Evolutionary conservation across 768 basidiomycete species (phyloP).

Genomic region (Scleroderma citrinum): DNA sequence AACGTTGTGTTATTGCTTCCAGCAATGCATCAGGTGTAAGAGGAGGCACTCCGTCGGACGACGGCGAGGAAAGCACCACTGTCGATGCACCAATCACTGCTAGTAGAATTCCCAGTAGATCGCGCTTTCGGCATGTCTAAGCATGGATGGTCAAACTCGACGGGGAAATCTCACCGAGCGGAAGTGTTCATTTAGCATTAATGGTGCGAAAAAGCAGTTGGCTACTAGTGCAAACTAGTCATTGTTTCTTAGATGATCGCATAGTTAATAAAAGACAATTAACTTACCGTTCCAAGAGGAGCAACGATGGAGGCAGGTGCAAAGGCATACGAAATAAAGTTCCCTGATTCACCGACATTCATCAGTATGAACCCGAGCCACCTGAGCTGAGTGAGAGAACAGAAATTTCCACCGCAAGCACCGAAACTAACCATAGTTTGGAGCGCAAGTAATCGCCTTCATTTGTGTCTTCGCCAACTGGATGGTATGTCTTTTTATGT

Average conservation of each 20-base stretch:
- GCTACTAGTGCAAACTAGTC: slow-evolving; percentile 83
- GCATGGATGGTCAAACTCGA: slow-evolving; percentile 3
- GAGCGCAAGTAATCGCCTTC: slow-evolving; percentile 80
- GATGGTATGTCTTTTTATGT: slow-evolving; percentile 10
- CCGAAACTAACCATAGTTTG: slow-evolving; percentile 62
- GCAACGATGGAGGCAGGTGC: slow-evolving; percentile 93
- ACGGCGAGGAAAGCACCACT: slow-evolving; percentile 79
- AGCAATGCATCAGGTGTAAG: slow-evolving; percentile 65
- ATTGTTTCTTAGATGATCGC: neutral
- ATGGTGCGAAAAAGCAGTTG: slow-evolving; percentile 90
- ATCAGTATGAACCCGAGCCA: slow-evolving; percentile 87
- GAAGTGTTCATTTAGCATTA: slow-evolving; percentile 79
- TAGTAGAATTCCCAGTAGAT: slow-evolving; percentile 71
- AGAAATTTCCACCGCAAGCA: neutral
- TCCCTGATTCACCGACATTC: slow-evolving; percentile 86
- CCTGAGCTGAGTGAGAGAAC: slow-evolving; percentile 38
- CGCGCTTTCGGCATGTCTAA: slow-evolving; percentile 43
- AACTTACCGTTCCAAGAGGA: slow-evolving; percentile 85
- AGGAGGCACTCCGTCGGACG: slow-evolving; percentile 53
- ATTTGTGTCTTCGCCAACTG: slow-evolving; percentile 29
- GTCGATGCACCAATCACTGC: slow-evolving; percentile 87
- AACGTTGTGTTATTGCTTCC: slow-evolving; percentile 58
- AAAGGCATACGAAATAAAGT: slow-evolving; percentile 87
- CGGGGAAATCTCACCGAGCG: slow-evolving; percentile 47
- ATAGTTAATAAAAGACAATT: neutral